Evolutionary conservation across 495 filamentous ascomycete genomes (phyloP), one percentile per base, ranked within the genome.

Genomic region (Penicillium alfredii): DNA sequence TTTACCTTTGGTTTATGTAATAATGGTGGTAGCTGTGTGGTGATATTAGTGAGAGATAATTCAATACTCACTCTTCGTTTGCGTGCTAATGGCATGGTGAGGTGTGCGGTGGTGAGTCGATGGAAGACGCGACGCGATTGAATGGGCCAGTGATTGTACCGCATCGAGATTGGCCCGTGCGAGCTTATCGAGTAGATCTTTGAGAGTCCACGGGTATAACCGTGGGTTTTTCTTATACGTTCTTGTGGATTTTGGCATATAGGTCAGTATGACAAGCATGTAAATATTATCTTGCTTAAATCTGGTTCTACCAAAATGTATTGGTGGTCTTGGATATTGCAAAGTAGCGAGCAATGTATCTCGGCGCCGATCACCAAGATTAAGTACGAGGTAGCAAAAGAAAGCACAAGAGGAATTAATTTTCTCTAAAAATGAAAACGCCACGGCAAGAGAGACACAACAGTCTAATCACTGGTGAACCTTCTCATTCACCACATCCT

Each of bases 401-500:
- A 15, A 38, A 33, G 42, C 30, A 15, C 21, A 41, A 17, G 22
- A 41, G 45, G 47, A 41, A 49, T 54, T 51, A 45, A n/a, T 56
- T 53, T 56, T 56, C 40, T 56, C 49, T 53, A 56, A 28, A 40
- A 33, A 24, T 15, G 31, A 30, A 35, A 29, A 36, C 33, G 11
- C 35, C 42, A 47, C 15, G 38, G 25, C 21, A 45, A 33, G 35
- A 19, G 39, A 30, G 44, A 15, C 22, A 38, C 16, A 38, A n/a
- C 27, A 29, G 10, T 40, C 24, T 44, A 40, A 37, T 38, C 22
- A 43, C 33, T 50, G 57, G 30, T 61, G 46, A 36, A 56, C 57
- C 58, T 80, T 81, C 44, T 81, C 71, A 28, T 69, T 66, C 8
- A 72, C 63, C 10, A 60, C 53, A 30, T 78, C 68, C 62, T 80